Conservation (phyloP, 257 asterid genomes). For the Nicotiana noctiflora region DNA sequence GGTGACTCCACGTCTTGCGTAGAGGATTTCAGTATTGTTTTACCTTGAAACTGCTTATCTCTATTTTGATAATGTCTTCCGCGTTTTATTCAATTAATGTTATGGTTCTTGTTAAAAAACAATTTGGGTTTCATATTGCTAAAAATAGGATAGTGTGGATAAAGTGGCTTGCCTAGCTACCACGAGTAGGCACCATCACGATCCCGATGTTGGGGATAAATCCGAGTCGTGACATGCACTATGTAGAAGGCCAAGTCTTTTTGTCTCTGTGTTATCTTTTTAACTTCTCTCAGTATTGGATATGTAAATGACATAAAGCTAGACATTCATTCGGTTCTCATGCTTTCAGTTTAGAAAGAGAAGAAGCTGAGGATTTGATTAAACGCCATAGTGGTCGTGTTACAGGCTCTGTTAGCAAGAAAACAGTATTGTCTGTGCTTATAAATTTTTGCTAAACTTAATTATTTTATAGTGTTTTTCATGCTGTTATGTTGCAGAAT, state of each 20-base stretch:
- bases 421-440: slow-evolving; percentile 50
- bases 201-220: too few species aligned
- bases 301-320: not conserved
- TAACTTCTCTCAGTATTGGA: not conserved
- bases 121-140: too few species aligned
- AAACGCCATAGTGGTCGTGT: slow-evolving; percentile 96
- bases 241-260: not conserved
- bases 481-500: slow-evolving; percentile 47
- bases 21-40: too few species aligned
- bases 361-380: slow-evolving; percentile 97
- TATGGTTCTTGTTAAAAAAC: too few species aligned
- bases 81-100: too few species aligned
- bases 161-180: too few species aligned
- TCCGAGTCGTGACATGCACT: too few species aligned
- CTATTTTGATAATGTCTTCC: too few species aligned
- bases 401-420: slow-evolving; percentile 98
- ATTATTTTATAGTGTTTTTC: slow-evolving; percentile 4
- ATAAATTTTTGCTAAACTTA: slow-evolving; percentile 2
- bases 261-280: not conserved
- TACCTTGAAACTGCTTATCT: too few species aligned
- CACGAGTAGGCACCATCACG: too few species aligned
- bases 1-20: too few species aligned
- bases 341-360: slow-evolving; percentile 87
- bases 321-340: not conserved
- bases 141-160: too few species aligned